Conservation (phyloP, 2,329 filamentous ascomycete species). For the Rhynchosporium agropyri region DNA sequence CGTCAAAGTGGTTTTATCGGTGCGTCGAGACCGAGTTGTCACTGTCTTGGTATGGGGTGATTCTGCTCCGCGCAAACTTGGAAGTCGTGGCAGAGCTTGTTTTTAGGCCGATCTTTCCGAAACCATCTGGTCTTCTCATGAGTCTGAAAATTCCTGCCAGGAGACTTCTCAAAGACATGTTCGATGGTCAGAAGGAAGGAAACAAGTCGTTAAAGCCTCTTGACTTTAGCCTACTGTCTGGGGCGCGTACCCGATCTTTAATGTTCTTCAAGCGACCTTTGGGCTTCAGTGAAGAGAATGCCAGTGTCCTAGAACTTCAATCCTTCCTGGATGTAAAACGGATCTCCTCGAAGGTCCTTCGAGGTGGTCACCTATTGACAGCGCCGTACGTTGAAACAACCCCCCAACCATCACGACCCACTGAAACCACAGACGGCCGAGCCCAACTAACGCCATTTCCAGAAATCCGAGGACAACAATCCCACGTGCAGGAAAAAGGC, state of each 20-base stretch:
- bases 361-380: background rate
- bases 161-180: background rate
- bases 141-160: background rate
- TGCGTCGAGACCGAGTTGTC: background rate
- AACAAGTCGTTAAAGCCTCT: background rate
- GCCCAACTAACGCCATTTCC: background rate
- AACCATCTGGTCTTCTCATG: background rate
- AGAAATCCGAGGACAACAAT: background rate
- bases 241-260: background rate
- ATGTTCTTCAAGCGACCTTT: background rate
- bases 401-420: background rate
- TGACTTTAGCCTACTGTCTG: background rate
- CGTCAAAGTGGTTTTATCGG: background rate
- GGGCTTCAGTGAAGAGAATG: background rate
- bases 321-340: background rate
- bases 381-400: conserved; percentile 4
- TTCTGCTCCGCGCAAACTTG: background rate
- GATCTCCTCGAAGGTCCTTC: background rate
- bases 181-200: background rate
- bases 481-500: background rate
- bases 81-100: conserved; percentile 7
- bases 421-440: conserved; percentile 4
- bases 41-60: conserved; percentile 12
- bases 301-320: background rate
- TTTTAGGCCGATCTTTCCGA: background rate